Base-by-base conservation (phyloP, 352 stramenopile genomes). In the Globisporangium megalacanthum region DNA sequence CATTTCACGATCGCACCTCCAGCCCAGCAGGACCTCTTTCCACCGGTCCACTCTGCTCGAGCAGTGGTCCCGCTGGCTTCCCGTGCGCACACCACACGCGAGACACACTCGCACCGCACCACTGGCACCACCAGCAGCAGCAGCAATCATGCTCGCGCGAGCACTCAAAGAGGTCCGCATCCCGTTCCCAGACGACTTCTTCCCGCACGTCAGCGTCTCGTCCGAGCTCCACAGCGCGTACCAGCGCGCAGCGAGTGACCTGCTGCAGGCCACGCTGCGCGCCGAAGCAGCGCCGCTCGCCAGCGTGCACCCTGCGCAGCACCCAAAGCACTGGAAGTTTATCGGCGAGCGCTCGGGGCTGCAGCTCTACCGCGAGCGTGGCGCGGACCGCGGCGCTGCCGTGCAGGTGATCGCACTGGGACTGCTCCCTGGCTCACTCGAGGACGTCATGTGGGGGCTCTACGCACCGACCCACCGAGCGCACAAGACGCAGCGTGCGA, bases 111-210 rank as follows among this genome's bases (percentile, higher is more conserved):
- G 49, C 25, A 29, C 1, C 25, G 25, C 25, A 50, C 22, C 22
- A 14, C 33, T 35, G 49, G 37, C 29, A 45, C 19, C 36, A 50
- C n/a, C 33, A 35, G 13, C 56, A 56, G 37, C 48, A 56, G 9
- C 36, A 49, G 36, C 13, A 41, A 9, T 17, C 10, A 88, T 86
- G 77, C 66, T 88, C 53, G 55, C 63, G 25, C 78, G 78, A 52
- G 75, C 79, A 41, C 64, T 85, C 31, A 86, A 83, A 56, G 78
- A 88, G 58, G 73, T 85, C 33, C 74, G 73, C 61, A 64, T 88
- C 22, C 78, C 78, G 46, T 78, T 86, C 47, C 78, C 78, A 51
- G 73, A 83, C 49, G 72, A 86, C 54, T 88, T 88, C 59, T 88
- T 88, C 64, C 75, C 75, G 7, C 58, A 68, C 44, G 61, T 85